Evolutionary conservation across 352 stramenopile genomes (phyloP), one percentile per base, ranked within the genome.

Genomic region (Globisporangium spinosum): DNA sequence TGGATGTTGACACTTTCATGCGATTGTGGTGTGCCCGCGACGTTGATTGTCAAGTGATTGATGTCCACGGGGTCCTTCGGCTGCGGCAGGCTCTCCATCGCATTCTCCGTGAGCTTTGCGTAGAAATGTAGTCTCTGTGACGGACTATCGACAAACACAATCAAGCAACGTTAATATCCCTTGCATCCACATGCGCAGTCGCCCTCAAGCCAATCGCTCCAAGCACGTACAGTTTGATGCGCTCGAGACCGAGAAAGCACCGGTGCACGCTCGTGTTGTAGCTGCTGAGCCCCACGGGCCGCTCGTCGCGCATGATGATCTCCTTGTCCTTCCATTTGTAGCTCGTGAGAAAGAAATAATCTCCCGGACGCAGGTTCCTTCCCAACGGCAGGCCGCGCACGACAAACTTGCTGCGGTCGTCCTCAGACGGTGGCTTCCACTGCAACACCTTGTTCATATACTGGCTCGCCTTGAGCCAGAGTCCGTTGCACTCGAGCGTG

Each of bases 311-410:
- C 69, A 89, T 81, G 59, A 93, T 84, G 38, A 96, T 82, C 68
- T 96, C 88, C 69, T 92, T 91, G 73, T 96, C 88, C 62, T 91
- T 92, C 79, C 83, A 94, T 69, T 87, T 85, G 78, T 90, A 91
- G 68, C 86, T 94, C 29, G 85, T 91, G 13, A 96, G 76, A 69
- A 96, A 96, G 69, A 94, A 96, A 60, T 94, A 94, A 67, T 96
- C 88, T 0, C 88, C 88, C 0, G 87, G 81, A 1, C 82, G 76
- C 38, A 96, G 57, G 45, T 84, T 92, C 9, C 89, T 79, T 6
- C 88, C 88, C 22, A 94, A 71, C 38, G 85, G 83, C 13, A 96
- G 69, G 0, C 88, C 88, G 32, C 88, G 79, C n/a, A 96, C 75
- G 45, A 96, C 88, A 68, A 94, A 96, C 62, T 94, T 93, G 76